Percentiles rank a stretch among this genome's conserved stretches.
These are phyloP conservation scores for Mycena rosella DNA, from an alignment of 768 basidiomycete genomes.

Conservation along the genomic window DNA sequence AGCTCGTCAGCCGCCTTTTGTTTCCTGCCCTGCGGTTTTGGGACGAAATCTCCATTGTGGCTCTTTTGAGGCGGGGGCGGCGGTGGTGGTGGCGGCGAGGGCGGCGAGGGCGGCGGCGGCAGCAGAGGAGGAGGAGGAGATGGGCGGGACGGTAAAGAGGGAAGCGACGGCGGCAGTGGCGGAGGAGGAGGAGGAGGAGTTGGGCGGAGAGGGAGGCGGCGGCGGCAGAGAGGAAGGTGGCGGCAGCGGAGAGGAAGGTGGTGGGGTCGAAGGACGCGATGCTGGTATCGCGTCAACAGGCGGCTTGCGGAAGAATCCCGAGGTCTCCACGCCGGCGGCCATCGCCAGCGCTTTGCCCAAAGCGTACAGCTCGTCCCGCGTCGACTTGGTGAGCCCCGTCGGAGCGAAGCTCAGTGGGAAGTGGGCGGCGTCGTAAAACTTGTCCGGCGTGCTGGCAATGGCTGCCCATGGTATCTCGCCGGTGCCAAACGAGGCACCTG, in stretches of 20 bases:
- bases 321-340: neutral
- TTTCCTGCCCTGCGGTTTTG: neutral
- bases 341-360: neutral
- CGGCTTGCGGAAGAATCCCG: slow-evolving; percentile 16
- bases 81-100: neutral
- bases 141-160: neutral
- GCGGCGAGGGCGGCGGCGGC: neutral
- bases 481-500: slow-evolving; percentile 17
- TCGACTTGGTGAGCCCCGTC: neutral
- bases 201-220: too few species aligned
- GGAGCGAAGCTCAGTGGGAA: neutral
- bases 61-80: neutral
- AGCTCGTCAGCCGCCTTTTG: neutral
- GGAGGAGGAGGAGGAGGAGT: neutral
- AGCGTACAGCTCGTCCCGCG: neutral
- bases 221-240: neutral
- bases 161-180: neutral
- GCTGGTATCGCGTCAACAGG: neutral
- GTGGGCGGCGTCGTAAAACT: slow-evolving; percentile 13
- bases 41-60: neutral
- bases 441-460: slow-evolving; percentile 4
- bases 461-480: slow-evolving; percentile 20
- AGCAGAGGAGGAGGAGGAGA: too few species aligned
- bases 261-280: neutral
- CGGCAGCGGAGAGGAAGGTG: neutral